Evolutionary conservation across 2,329 filamentous ascomycete species (phyloP), one percentile per base, ranked within the genome.

Genomic region (Alternaria sp.): DNA sequence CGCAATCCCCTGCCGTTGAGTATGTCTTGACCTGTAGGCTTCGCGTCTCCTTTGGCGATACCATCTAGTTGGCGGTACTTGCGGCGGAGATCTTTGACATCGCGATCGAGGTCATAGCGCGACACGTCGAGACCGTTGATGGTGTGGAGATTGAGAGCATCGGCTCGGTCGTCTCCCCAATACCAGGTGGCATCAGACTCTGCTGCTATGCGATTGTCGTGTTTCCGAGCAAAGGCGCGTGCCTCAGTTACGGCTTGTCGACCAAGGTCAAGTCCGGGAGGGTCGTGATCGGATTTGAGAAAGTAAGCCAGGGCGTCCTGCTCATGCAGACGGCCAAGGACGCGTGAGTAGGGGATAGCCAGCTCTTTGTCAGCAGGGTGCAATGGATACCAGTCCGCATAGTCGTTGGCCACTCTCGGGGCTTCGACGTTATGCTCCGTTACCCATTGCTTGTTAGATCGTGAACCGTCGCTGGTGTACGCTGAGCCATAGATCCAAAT

Each of bases 271-370:
- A 87, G 72, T 1, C 60, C 53, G 0, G 70, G 58, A 9, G 46
- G 44, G 5, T 66, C 21, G 14, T 59, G 33, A 3, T 57, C 59
- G 1, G 64, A n/a, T 63, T 80, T 75, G 26, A 85, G 82, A 74
- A 84, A 84, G 1, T 82, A 71, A 0, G 78, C 67, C 68, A 87
- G 81, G 0, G 85, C 85, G 4, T 83, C 79, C 4, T 80, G 80
- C 70, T 88, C 87, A 61, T 83, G 84, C 59, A 86, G 82, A 0
- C 87, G 86, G 1, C 87, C 86, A 0, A 89, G 68, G 4, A 89
- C 74, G 55, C 85, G 81, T 8, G 83, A 80, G 54, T 85, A 85
- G 0, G 87, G 85, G 0, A 88, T 70, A 6, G 81, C 78, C 11
- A 84, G 80, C 4, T 77, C 73, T 43, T 80, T 81, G 2, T 72